Conservation (phyloP, 2,329 filamentous ascomycete genomes). For the Aschersonia sp. region DNA sequence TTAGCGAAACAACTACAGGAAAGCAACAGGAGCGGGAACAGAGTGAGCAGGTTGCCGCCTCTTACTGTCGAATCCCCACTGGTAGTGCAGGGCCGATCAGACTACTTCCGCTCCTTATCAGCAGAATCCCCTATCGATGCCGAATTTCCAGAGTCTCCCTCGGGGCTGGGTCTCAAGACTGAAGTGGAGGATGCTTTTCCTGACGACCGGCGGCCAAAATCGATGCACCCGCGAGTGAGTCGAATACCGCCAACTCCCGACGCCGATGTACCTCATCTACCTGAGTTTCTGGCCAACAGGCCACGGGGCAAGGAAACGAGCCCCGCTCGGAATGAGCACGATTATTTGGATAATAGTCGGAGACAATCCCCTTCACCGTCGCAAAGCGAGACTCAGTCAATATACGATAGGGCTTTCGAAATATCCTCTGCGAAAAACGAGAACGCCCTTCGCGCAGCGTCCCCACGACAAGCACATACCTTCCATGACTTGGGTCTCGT, state of each 20-base stretch:
- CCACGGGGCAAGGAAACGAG: slow-evolving; percentile 25
- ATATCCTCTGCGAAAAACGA: slow-evolving; percentile 18
- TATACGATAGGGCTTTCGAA: slow-evolving; percentile 12
- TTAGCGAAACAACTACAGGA: slow-evolving; percentile 81
- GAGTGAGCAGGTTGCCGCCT: slow-evolving; percentile 76
- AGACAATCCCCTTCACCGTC: slow-evolving; percentile 44
- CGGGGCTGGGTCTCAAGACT: slow-evolving; percentile 30
- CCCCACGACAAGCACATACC: slow-evolving; percentile 20
- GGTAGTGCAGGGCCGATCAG: slow-evolving; percentile 57
- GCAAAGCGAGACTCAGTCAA: slow-evolving; percentile 22
- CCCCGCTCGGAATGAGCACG: slow-evolving; percentile 22
- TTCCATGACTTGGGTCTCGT: slow-evolving; percentile 36
- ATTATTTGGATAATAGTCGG: slow-evolving; percentile 37
- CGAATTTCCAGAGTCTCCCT: slow-evolving; percentile 13
- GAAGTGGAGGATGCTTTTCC: slow-evolving; percentile 42
- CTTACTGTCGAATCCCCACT: slow-evolving; percentile 73
- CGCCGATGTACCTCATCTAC: slow-evolving; percentile 29
- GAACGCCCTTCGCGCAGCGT: slow-evolving; percentile 18
- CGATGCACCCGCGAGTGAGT: slow-evolving; percentile 64
- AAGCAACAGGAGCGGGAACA: slow-evolving; percentile 55
- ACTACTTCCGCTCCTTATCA: slow-evolving; percentile 67
- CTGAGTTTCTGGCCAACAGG: slow-evolving; percentile 23
- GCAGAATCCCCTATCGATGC: slow-evolving; percentile 40
- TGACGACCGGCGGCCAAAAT: slow-evolving; percentile 47
- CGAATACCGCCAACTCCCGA: slow-evolving; percentile 39